Evolutionary conservation across 345 rosid genomes (phyloP).

Genomic region (Crucihimalaya himalaica): DNA sequence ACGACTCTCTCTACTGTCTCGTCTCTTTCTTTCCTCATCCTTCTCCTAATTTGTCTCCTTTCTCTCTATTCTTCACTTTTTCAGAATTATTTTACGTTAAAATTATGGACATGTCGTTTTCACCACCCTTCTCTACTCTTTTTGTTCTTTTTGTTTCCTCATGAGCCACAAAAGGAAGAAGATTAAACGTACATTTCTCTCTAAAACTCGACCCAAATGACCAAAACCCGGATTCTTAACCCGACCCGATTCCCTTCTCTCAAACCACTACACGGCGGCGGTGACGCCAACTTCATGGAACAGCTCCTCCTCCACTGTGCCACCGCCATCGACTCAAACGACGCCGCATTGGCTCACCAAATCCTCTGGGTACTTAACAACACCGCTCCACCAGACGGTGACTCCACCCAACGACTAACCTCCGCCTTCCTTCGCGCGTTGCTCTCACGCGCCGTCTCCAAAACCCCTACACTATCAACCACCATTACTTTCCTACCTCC

Average conservation of each 20-base stretch:
- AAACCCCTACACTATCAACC: conserved; percentile 55
- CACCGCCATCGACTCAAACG: conserved; percentile 78
- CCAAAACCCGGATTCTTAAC: conserved; percentile 47
- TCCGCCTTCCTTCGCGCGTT: conserved; percentile 82
- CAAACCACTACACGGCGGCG: conserved; percentile 47
- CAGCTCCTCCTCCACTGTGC: conserved; percentile 89
- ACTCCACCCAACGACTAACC: conserved; percentile 77
- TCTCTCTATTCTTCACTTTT: conserved; percentile 26
- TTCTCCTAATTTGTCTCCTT: conserved; percentile 34
- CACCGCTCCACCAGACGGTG: conserved; percentile 81
- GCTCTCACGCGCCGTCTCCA: conserved; percentile 68
- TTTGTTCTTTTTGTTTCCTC: conserved; percentile 33
- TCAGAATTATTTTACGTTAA: conserved; percentile 11
- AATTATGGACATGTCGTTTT: conserved; percentile 24
- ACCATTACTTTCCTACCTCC: conserved; percentile 41
- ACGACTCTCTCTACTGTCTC: conserved; percentile 30
- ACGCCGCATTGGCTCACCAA: conserved; percentile 78
- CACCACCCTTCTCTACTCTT: conserved; percentile 21
- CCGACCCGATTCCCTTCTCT: conserved; percentile 48
- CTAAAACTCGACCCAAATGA: conserved; percentile 41
- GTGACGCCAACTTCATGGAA: conserved; percentile 91
- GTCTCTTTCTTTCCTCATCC: conserved; percentile 38
- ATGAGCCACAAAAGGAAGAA: conserved; percentile 1
- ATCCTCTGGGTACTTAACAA: conserved; percentile 90
- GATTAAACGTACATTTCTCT: not conserved